Percentiles rank a stretch among this genome's conserved stretches.
Evolutionary conservation across 768 basidiomycete species (phyloP).

Genomic region (Podaxis mareebaensis): DNA sequence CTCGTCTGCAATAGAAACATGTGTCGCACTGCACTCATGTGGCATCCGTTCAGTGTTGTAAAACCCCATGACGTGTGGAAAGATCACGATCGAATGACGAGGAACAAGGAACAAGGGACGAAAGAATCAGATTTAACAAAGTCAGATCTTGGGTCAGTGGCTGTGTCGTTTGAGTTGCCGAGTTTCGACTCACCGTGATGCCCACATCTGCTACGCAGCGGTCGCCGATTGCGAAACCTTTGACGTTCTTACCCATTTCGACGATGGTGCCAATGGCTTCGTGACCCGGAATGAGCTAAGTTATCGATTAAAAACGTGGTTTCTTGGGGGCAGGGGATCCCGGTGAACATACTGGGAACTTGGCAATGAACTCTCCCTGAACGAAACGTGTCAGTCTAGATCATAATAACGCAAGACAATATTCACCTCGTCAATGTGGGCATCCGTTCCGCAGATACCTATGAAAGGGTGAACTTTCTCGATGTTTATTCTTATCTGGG

Average conservation of each 20-base stretch:
- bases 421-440: slow-evolving; percentile 47
- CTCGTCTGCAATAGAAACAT: slow-evolving; percentile 88
- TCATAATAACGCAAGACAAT: not conserved
- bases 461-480: not conserved
- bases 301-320: not conserved
- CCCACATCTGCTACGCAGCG: slow-evolving; percentile 81
- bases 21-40: slow-evolving; percentile 61
- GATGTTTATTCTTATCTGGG: not conserved
- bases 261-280: slow-evolving; percentile 68
- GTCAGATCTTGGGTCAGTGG: slow-evolving; percentile 13
- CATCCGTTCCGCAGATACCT: slow-evolving; percentile 66
- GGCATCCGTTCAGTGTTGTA: not conserved
- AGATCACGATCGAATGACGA: slow-evolving; percentile 1
- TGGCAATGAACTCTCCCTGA: slow-evolving; percentile 67
- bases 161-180: slow-evolving; percentile 25
- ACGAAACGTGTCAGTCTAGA: slow-evolving; percentile 20
- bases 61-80: not conserved
- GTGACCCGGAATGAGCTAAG: slow-evolving; percentile 45
- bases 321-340: not conserved
- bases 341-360: slow-evolving; percentile 55
- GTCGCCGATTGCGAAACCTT: slow-evolving; percentile 75
- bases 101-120: not conserved
- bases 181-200: slow-evolving; percentile 51
- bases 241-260: slow-evolving; percentile 78
- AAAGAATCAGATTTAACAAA: not conserved